Conservation (phyloP, 2,329 filamentous ascomycete species). For the Purpureocillium takamizusanense region DNA sequence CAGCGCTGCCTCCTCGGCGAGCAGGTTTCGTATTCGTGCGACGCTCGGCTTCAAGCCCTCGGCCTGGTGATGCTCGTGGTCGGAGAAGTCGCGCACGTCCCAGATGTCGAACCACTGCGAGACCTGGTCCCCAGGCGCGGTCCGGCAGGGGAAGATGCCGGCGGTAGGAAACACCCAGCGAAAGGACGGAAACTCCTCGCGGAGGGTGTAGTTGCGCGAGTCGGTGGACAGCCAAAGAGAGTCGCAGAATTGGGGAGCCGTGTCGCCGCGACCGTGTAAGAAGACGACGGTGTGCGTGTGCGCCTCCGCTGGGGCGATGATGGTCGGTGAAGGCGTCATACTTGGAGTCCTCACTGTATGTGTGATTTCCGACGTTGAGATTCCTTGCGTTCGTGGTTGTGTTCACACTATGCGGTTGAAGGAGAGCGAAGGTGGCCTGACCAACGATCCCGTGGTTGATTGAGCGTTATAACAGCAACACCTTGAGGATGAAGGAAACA, state of each 20-base stretch:
- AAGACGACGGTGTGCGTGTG: slow-evolving; percentile 35
- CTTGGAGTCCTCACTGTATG: too few species aligned
- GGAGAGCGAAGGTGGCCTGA: too few species aligned
- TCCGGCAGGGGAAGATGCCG: slow-evolving; percentile 18
- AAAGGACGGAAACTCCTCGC: slow-evolving; percentile 32
- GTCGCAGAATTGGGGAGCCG: slow-evolving; percentile 19
- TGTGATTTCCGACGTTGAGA: too few species aligned
- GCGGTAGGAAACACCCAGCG: slow-evolving; percentile 42
- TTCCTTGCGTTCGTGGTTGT: too few species aligned
- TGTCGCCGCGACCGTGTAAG: slow-evolving; percentile 36
- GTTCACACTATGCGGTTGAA: too few species aligned
- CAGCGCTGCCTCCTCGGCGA: slow-evolving; percentile 22
- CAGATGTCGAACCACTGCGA: slow-evolving; percentile 45
- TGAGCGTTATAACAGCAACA: too few species aligned
- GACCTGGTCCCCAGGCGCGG: slow-evolving; percentile 8
- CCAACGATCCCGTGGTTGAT: too few species aligned
- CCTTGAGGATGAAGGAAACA: too few species aligned
- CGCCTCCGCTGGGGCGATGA: slow-evolving; percentile 7
- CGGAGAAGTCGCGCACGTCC: slow-evolving; percentile 27
- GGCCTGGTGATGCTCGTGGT: slow-evolving; percentile 33
- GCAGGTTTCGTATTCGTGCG: slow-evolving; percentile 17
- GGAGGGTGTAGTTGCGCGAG: slow-evolving; percentile 22
- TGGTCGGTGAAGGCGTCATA: slow-evolving; percentile 4
- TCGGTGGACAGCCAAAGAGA: slow-evolving; percentile 20
- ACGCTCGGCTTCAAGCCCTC: slow-evolving; percentile 30